Evolutionary conservation across 768 basidiomycete species (phyloP).

Genomic region (Termitomyces sp.): DNA sequence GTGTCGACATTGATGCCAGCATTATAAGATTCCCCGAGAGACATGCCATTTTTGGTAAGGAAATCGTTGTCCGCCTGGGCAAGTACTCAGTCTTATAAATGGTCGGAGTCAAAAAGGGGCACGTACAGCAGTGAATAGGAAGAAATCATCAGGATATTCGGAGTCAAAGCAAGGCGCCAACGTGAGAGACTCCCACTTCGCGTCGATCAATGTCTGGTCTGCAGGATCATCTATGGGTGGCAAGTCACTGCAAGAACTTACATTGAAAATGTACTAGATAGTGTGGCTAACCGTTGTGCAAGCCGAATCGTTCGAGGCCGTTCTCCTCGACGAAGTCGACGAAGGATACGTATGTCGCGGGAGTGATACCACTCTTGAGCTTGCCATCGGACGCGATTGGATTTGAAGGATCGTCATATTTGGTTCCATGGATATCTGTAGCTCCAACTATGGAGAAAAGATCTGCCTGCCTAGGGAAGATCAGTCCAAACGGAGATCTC

Average conservation of each 20-base stretch:
- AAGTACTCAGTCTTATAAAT: not conserved
- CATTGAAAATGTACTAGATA: not conserved
- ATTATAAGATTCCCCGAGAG: conserved; percentile 48
- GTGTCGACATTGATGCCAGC: conserved; percentile 58
- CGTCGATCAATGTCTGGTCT: conserved; percentile 54
- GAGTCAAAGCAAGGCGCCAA: conserved; percentile 53
- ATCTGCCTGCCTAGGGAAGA: conserved; percentile 48
- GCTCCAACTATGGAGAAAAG: conserved; percentile 56
- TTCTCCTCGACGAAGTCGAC: conserved; percentile 51
- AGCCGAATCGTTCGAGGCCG: conserved; percentile 59
- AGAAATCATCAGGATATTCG: conserved; percentile 60
- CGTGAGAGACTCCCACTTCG: conserved; percentile 69
- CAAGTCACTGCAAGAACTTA: not conserved
- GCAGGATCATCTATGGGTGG: conserved; percentile 26
- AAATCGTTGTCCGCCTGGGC: conserved; percentile 63
- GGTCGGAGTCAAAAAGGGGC: not conserved
- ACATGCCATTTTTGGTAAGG: conserved; percentile 52
- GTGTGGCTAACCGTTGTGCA: conserved; percentile 48
- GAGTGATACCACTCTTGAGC: conserved; percentile 43
- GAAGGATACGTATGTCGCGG: conserved; percentile 56
- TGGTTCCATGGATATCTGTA: conserved; percentile 58
- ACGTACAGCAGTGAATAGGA: conserved; percentile 62
- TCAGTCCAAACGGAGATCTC: conserved; percentile 9
- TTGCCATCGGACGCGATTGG: conserved; percentile 51
- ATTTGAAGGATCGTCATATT: conserved; percentile 52